Conservation (phyloP, 495 filamentous ascomycete genomes). For the Aspergillus ostianus region DNA sequence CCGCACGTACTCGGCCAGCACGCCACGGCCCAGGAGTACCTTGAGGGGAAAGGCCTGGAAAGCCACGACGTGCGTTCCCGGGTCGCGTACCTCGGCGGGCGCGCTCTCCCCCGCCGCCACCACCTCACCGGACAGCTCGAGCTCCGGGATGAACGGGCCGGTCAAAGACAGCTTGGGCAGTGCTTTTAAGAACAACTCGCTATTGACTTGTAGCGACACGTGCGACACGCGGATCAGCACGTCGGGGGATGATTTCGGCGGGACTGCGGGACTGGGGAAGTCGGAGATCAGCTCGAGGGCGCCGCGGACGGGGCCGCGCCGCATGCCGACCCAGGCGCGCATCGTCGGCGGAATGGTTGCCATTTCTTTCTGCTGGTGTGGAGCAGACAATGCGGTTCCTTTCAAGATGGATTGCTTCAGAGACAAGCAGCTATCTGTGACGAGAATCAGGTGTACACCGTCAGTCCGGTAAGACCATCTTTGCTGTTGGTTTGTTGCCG, state of each 20-base stretch:
- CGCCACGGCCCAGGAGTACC: neutral
- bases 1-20: neutral
- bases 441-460: no score
- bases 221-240: neutral
- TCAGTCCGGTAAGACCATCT: no score
- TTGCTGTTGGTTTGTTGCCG: no score
- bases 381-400: no score
- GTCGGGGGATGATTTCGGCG: neutral
- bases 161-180: neutral
- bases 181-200: neutral
- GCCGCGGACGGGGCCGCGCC: no score
- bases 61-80: neutral
- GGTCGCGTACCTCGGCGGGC: neutral
- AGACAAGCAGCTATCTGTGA: no score
- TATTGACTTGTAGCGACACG: neutral
- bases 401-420: no score
- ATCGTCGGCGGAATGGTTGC: neutral
- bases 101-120: neutral
- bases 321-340: neutral
- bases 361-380: no score
- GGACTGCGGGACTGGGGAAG: neutral
- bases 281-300: neutral
- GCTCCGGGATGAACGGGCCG: neutral
- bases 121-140: neutral
- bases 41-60: neutral